phyloP scores from a whole-genome alignment of 2,329 filamentous ascomycete genomes.

The Stenocarpella maydis region DNA sequence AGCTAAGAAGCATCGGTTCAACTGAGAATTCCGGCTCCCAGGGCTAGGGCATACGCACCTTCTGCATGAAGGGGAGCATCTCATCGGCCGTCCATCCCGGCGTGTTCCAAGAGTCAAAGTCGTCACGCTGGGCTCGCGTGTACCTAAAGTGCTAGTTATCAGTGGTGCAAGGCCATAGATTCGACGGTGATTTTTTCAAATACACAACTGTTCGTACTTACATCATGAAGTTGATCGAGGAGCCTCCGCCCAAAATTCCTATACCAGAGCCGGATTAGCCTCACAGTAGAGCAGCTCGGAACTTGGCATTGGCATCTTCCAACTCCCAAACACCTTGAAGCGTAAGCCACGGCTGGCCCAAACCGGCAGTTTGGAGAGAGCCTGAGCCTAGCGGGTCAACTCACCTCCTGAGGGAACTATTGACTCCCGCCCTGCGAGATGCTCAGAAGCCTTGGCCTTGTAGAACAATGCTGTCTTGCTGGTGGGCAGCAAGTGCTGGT shows the following conservation, averaged over 20 bases:
- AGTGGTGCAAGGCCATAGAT: neutral
- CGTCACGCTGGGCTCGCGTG: conserved; percentile 41
- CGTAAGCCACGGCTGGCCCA: neutral
- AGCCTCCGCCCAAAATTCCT: conserved; percentile 59
- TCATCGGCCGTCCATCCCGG: conserved; percentile 41
- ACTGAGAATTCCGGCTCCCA: neutral
- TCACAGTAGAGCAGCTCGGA: neutral
- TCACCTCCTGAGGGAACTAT: conserved; percentile 50
- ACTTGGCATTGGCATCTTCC: neutral
- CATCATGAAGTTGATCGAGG: conserved; percentile 55
- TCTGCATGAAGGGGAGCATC: conserved; percentile 59
- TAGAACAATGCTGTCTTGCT: conserved; percentile 57
- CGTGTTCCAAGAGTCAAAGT: conserved; percentile 42
- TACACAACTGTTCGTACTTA: conserved; percentile 44
- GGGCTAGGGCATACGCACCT: conserved; percentile 40
- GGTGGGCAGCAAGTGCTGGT: conserved; percentile 55
- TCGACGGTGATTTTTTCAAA: neutral
- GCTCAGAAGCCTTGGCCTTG: conserved; percentile 53
- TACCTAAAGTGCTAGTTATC: conserved; percentile 35
- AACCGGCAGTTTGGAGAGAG: too few relatives aligned
- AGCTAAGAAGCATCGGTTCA: conserved; percentile 26
- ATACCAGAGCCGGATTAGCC: neutral
- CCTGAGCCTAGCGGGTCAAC: neutral
- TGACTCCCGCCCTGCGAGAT: conserved; percentile 54
- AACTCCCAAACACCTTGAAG: neutral